Conservation (phyloP, 2,329 filamentous ascomycete genomes). For the Thielaviopsis ethacetica region DNA sequence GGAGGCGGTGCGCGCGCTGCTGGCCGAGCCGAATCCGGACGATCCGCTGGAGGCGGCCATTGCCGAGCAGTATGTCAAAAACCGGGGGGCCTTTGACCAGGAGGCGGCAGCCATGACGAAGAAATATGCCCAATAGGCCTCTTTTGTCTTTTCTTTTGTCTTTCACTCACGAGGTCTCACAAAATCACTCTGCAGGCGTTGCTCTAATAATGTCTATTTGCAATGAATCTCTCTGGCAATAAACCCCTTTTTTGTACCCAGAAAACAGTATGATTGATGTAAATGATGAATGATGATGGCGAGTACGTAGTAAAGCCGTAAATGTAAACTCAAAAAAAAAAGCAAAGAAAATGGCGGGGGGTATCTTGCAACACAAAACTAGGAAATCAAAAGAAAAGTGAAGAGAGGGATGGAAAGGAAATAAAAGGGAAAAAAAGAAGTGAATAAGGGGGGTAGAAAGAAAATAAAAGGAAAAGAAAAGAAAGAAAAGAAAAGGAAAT, state of each 20-base stretch:
- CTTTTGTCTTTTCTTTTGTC: not conserved
- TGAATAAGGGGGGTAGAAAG: not conserved
- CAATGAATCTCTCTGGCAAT: not conserved
- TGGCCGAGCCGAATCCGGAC: slow-evolving; percentile 71
- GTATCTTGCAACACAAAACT: not conserved
- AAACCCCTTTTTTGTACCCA: not conserved
- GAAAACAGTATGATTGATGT: not conserved
- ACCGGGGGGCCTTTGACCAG: slow-evolving; percentile 48
- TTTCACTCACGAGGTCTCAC: not conserved
- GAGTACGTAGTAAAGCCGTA: not conserved
- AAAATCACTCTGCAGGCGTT: not conserved
- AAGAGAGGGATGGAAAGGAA: not conserved
- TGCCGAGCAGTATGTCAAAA: slow-evolving; percentile 64
- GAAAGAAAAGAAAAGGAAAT: slow-evolving; percentile 11
- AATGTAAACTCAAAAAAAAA: slow-evolving; percentile 5
- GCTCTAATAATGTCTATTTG: not conserved
- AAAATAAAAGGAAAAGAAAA: slow-evolving; percentile 4
- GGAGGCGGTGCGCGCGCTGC: slow-evolving; percentile 55
- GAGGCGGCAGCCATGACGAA: slow-evolving; percentile 20
- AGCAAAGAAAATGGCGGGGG: slow-evolving; percentile 10
- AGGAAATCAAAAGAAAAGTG: slow-evolving; percentile 7
- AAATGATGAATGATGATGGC: not conserved
- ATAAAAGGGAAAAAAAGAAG: slow-evolving; percentile 9
- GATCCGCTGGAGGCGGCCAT: slow-evolving; percentile 79
- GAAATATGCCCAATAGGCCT: slow-evolving; percentile 2